Base-by-base conservation (phyloP, 1,139 yeast species). In the Geotrichum fermentans region DNA sequence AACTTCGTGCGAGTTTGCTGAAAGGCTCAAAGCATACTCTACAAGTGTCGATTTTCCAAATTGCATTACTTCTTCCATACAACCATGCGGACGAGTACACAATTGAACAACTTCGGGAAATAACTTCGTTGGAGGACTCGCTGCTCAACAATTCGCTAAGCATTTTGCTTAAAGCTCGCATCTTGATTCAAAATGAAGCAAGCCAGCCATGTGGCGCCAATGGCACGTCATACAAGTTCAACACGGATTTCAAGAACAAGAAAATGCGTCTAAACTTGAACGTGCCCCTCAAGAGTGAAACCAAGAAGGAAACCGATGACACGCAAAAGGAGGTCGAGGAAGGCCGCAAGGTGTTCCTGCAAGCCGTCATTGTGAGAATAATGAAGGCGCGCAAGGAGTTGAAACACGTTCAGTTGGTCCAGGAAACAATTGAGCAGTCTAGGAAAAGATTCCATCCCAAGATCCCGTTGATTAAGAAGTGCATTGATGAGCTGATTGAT, bases 311-410 rank as follows among this genome's bases (percentile, higher is more conserved):
- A 61, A 80, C 79, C 38, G 90, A 82, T 47, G 95, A 87, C 55
- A 81, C 95, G 1, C 83, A 79, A 59, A 83, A 83, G 67, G 96
- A 89, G 63, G 80, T 92, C 55, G 89, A 83, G 58, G 92, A 88
- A 61, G 87, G 89, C 53, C 80, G 97, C 60, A 87, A 83, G 71
- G 80, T 85, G 63, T 83, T 83, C 69, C 74, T 92, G 61, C 87
- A 89, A 63, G 96, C 97, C 1, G 86, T 95, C 61, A 88, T 92
- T 68, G 98, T 92, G 40, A 79, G 98, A 61, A 87, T 92, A 61
- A 92, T 92, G 97, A 92, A 92, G 71, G 90, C 96, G 1, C 78
- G 97, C 62, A 85, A 89, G 67, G 75, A 74, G 45, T 73, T 88
- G 59, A 79, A 80, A 55, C 97, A 89, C 64, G 84, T 83, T 45